Evolutionary conservation across 2,329 filamentous ascomycete genomes (phyloP).

Genomic region (Purpureocillium lavendulum): DNA sequence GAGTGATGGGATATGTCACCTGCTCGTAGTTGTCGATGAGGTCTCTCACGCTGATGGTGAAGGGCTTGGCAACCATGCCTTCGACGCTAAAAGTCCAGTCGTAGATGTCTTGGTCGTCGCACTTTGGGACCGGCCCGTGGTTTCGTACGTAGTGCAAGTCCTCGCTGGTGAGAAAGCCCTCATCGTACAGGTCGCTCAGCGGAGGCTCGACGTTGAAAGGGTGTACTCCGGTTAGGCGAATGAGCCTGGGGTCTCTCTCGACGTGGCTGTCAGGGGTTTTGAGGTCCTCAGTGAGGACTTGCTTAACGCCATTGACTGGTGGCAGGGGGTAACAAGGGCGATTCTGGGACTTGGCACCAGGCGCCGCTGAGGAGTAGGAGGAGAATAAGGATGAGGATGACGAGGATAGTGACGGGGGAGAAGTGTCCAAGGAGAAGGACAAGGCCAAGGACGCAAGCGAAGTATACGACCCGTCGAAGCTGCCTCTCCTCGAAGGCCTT

Average conservation of each 20-base stretch:
- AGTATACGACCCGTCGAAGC: constrained; percentile 14
- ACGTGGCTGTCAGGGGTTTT: constrained; percentile 81
- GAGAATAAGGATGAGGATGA: too few species aligned
- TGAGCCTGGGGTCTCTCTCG: constrained; percentile 68
- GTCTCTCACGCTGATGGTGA: constrained; percentile 63
- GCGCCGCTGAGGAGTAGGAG: too few species aligned
- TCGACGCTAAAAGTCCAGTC: constrained; percentile 80
- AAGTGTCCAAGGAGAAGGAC: background rate
- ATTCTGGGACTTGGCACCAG: too few species aligned
- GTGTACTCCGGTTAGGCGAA: constrained; percentile 79
- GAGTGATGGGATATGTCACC: constrained; percentile 75
- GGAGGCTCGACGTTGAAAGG: constrained; percentile 89
- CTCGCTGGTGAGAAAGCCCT: constrained; percentile 78
- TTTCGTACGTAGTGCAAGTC: constrained; percentile 90
- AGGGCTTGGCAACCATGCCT: constrained; percentile 71
- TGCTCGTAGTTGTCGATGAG: constrained; percentile 70
- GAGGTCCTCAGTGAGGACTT: constrained; percentile 65
- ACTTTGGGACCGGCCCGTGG: constrained; percentile 73
- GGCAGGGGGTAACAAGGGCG: constrained; percentile 52
- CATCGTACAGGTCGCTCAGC: constrained; percentile 65
- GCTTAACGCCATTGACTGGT: constrained; percentile 50
- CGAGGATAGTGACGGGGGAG: background rate
- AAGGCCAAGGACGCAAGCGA: background rate
- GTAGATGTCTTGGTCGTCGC: constrained; percentile 62
- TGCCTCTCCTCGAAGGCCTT: constrained; percentile 25